Evolutionary conservation across 306 rosid genomes (phyloP), one percentile per base, ranked within the genome.

Genomic region (Biancaea sappan): DNA sequence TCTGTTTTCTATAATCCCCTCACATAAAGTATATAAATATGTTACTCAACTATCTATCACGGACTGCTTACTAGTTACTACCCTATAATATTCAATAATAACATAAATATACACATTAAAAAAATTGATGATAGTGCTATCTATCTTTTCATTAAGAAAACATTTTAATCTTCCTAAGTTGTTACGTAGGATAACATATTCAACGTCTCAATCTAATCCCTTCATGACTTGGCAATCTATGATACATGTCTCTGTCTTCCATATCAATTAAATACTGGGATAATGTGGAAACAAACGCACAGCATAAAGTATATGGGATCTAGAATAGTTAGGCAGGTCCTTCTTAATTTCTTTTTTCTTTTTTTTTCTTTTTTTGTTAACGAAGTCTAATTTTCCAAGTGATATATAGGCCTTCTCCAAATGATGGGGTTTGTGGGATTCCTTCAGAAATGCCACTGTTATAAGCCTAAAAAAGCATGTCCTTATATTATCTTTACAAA

Each of bases 141-240:
- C 83, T 73, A 69, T 76, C 85, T 76, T 71, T 72, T 65, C 74
- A 72, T 50, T 21, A 63, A 66, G 73, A 80, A 71, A 71, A 38
- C 75, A 69, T 70, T 47, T 78, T 59, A 21, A 67, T 52, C 46
- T 74, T 74, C 75, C 75, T 65, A 71, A 66, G 85, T 74, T 86
- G 38, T 76, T 71, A 54, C 58, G 25, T 40, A 13, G 69, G 82
- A 84, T 67, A 77, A 73, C 75, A 77, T 77, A 87, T 77, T 71
- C 73, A 63, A 58, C 64, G 86, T 83, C 91, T 43, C 82, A 60
- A 80, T 89, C 89, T 75, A 47, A 81, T 79, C 74, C 77, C 83
- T 81, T 78, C 69, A 50, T 57, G 58, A 72, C 74, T 72, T 65
- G 65, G 73, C 77, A 74, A 43, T 66, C 66, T 78, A 46, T 69